Percentiles rank a stretch among this genome's conserved stretches.
Conservation (phyloP, 257 asterid genomes). For the Scutellaria galericulata region DNA sequence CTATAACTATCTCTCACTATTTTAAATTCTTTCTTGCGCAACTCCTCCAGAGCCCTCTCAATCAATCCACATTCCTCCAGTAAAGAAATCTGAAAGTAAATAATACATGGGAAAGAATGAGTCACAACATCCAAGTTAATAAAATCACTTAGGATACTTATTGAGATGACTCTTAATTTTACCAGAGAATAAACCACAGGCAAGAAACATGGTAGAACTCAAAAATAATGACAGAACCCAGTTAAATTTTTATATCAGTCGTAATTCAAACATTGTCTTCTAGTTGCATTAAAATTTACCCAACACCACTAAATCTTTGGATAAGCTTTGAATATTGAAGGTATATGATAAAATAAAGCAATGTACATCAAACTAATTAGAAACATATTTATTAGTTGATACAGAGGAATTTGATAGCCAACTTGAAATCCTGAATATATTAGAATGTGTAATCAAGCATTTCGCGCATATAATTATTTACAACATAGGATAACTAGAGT, state of each 20-base stretch:
- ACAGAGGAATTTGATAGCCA: slow-evolving; percentile 20
- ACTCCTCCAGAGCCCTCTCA: slow-evolving; percentile 91
- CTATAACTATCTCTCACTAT: slow-evolving; percentile 62
- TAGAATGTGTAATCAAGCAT: neutral
- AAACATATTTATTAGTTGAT: no score
- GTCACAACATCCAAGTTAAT: slow-evolving; percentile 23
- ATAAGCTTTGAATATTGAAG: slow-evolving; percentile 5
- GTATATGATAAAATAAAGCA: neutral
- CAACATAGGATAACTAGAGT: slow-evolving; percentile 18
- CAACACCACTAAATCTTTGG: neutral
- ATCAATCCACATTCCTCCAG: slow-evolving; percentile 86
- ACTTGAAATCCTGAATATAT: slow-evolving; percentile 21
- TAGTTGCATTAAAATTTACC: neutral
- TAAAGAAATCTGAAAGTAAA: slow-evolving; percentile 66
- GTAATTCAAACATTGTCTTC: slow-evolving; percentile 22
- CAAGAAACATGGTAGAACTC: neutral
- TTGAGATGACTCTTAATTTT: slow-evolving; percentile 22
- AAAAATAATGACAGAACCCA: slow-evolving; percentile 13
- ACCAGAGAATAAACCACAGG: slow-evolving; percentile 13
- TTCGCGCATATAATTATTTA: slow-evolving; percentile 16
- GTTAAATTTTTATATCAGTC: neutral
- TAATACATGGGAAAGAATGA: slow-evolving; percentile 21
- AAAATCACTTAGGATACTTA: slow-evolving; percentile 14
- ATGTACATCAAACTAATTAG: no score
- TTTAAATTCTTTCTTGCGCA: slow-evolving; percentile 80